Evolutionary conservation across 441 rosid genomes (phyloP).

Genomic region (Rhodomyrtus psidioides): DNA sequence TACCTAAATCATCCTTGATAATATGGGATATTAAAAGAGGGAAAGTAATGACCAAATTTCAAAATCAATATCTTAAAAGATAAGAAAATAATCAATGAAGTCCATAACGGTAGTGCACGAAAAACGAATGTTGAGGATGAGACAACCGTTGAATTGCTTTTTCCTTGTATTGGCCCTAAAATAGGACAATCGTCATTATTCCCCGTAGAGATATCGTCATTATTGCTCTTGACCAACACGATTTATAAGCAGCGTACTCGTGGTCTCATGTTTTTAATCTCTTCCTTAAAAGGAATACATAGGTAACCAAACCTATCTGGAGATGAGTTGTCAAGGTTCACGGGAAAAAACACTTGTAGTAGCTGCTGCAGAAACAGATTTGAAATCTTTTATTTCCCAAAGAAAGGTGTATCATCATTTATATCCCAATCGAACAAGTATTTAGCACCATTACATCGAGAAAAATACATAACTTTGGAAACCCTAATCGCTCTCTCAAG

Average conservation of each 20-base stretch:
- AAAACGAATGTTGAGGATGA: neutral
- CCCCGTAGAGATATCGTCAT: neutral
- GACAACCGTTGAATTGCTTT: neutral
- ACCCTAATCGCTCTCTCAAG: neutral
- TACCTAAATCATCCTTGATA: neutral
- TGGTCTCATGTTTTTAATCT: neutral
- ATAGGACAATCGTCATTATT: neutral
- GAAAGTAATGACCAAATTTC: neutral
- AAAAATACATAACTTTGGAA: neutral
- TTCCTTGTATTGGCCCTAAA: neutral
- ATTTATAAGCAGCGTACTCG: neutral
- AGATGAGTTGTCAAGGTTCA: neutral
- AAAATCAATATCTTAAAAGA: neutral
- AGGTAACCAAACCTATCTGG: neutral
- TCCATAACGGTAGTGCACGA: neutral
- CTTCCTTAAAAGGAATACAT: neutral
- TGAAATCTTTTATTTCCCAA: neutral
- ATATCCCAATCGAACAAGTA: neutral
- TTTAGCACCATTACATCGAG: neutral
- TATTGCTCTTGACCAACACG: neutral
- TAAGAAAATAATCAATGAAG: neutral
- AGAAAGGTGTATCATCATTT: neutral
- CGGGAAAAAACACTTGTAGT: neutral
- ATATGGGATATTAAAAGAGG: neutral
- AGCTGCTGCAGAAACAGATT: neutral